These are phyloP conservation scores for Wickerhamiella azyma DNA, from an alignment of 805 yeast species.

Conservation along the genomic window DNA sequence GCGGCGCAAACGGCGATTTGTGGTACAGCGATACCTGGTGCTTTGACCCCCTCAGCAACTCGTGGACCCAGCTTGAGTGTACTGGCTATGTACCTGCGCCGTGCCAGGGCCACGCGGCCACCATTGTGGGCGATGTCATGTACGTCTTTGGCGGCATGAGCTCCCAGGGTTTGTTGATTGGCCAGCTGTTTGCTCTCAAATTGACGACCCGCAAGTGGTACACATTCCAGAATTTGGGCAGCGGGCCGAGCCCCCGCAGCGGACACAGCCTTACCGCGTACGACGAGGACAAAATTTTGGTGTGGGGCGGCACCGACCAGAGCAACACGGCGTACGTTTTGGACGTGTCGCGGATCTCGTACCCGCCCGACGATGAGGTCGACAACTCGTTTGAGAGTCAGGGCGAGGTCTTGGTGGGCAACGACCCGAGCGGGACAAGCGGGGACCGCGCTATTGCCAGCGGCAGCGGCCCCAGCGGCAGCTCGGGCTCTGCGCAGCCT, in stretches of 20 bases:
- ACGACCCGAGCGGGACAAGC: too few species aligned
- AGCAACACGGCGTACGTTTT: constrained; percentile 46
- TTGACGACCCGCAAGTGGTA: constrained; percentile 62
- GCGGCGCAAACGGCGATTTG: constrained; percentile 71
- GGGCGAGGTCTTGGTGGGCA: not conserved
- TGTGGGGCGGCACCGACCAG: constrained; percentile 77
- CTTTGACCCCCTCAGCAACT: constrained; percentile 52
- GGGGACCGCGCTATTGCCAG: too few species aligned
- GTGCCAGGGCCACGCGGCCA: constrained; percentile 81
- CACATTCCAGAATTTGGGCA: constrained; percentile 39
- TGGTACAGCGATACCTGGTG: constrained; percentile 67
- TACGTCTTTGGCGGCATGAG: constrained; percentile 86
- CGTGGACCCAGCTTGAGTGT: constrained; percentile 61
- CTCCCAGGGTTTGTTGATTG: constrained; percentile 51
- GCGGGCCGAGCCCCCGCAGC: constrained; percentile 69
- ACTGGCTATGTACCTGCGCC: constrained; percentile 73
- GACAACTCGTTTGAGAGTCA: constrained; percentile 3
- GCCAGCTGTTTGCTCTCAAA: constrained; percentile 61
- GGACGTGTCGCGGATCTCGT: constrained; percentile 38
- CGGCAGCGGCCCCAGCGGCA: too few species aligned
- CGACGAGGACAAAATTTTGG: constrained; percentile 50
- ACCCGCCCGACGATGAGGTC: constrained; percentile 26
- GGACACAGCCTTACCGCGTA: constrained; percentile 80
- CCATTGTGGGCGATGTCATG: constrained; percentile 63
- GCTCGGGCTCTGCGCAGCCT: too few species aligned